Base-by-base conservation (phyloP, 73 alveolate genomes). In the Paramecium primaurelia region DNA sequence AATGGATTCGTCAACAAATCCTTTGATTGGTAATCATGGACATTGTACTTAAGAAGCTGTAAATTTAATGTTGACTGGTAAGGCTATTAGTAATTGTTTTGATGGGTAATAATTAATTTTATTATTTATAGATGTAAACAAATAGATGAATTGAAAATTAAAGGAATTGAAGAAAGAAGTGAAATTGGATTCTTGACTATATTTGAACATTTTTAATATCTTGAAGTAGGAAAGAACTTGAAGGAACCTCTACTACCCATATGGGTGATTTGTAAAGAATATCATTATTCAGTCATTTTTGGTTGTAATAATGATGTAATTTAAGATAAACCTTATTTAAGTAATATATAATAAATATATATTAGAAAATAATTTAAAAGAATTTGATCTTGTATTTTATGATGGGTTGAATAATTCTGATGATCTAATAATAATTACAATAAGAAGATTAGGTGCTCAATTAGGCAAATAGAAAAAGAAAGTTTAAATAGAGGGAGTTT, bases 181-280 rank as follows among this genome's bases (percentile, higher is more conserved):
- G 96, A 95, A 32, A 89, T 95, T 6, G 97, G 97, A 8, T 92
- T 93, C 47, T 75, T 95, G 34, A 92, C 97, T 3, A 59, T 95
- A 12, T 95, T 93, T 91, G 97, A 95, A 40, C 94, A 95, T 18
- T 86, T 88, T 89, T 83, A 92, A 73, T 95, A 95, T 75, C 38
- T 95, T 26, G 77, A 95, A 85, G 96, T 93, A 10, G 97, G 97
- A 3, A 32, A 60, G 26, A 58, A 51, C 64, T 58, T 89, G 10
- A 95, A 95, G 47, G 83, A 75, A 10, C 97, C 97, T 34, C 16
- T 68, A 25, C 86, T 93, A 8, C 97, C 97, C 3, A 93, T 95
- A n/a, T 95, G 97, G 97, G 92, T 95, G 11, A 86, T 95, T 8
- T 95, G 95, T 58, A 93, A 95, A 30, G 97, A 95, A 92, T 51